phyloP scores from a whole-genome alignment of 192 early-diverging fungal genomes.

The Chytriomyces confervae region DNA sequence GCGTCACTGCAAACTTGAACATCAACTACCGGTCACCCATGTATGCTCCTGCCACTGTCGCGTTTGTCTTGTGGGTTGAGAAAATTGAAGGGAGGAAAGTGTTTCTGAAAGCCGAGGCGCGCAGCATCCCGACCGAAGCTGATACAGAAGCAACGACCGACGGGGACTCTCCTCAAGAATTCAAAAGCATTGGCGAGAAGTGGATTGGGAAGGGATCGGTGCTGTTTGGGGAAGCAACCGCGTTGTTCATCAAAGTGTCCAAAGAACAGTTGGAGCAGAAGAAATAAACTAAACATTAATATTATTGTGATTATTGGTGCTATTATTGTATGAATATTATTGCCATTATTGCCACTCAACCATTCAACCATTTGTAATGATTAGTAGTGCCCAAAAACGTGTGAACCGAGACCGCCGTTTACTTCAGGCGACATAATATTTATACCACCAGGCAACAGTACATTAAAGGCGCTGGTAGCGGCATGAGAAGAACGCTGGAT shows the following conservation, averaged over 20 bases:
- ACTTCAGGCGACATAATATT: too few relatives aligned
- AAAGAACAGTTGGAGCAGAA: conserved; percentile 5
- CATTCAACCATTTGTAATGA: too few relatives aligned
- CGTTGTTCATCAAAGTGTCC: conserved; percentile 24
- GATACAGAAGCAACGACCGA: neutral
- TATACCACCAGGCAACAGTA: too few relatives aligned
- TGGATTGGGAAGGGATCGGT: conserved; percentile 7
- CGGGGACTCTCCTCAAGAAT: neutral
- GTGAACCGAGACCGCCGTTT: too few relatives aligned
- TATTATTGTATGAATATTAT: too few relatives aligned
- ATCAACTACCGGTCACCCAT: conserved; percentile 36
- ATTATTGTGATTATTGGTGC: neutral
- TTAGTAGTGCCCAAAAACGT: too few relatives aligned
- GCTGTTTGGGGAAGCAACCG: conserved; percentile 26
- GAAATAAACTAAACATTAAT: neutral
- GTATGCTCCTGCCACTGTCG: conserved; percentile 6
- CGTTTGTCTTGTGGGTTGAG: conserved; percentile 32
- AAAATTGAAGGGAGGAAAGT: conserved; percentile 30
- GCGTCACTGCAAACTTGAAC: conserved; percentile 39
- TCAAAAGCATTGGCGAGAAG: conserved; percentile 1
- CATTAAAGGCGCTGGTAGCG: too few relatives aligned
- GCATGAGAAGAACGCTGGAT: too few relatives aligned
- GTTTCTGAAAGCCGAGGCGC: conserved; percentile 26
- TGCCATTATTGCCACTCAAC: too few relatives aligned
- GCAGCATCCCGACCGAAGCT: neutral